Base-by-base conservation (phyloP, 441 rosid genomes). In the Gossypium aridum region DNA sequence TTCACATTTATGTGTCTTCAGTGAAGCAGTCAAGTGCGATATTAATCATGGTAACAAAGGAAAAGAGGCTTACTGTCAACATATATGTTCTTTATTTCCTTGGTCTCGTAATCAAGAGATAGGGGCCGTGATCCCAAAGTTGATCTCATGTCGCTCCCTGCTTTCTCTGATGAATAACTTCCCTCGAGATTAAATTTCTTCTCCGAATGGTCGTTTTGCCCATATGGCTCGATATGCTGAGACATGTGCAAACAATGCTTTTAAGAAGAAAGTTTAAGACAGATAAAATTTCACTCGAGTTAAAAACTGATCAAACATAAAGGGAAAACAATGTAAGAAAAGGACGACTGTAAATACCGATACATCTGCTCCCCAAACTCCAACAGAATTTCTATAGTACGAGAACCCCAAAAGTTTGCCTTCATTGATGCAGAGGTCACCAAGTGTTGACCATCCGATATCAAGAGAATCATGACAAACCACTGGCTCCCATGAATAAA, bases 401-500 rank as follows among this genome's bases (percentile, higher is more conserved):
- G 99, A 96, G 76, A 98, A 92, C 67, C 94, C 97, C 84, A 96
- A 78, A 86, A 96, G 88, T 79, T 89, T 93, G 68, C 85, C 92
- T 64, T 90, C 95, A 4, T 87, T 87, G 85, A 92, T 89, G 83
- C 95, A 92, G 71, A 92, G 79, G 83, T 93, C 99, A 75, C 91
- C 89, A 70, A 96, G 97, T 17, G 93, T 85, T 69, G 96, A 91
- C 98, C 98, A 96, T 72, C 95, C 95, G 83, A 93, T 87, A 79
- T 90, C 92, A 78, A 90, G 82, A 72, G 90, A 55, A 78, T 93
- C 98, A 78, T 83, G 94, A 77, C 94, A 87, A 73, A 91, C 79
- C 73, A 93, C 90, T 72, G 99, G 99, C 78, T 96, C 99, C 99
- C 99, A 96, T 71, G 99, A 92, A 88, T 88, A 92, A 80, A 93